Evolutionary conservation across 768 basidiomycete genomes (phyloP).

Genomic region (Lyophyllum shimeji): DNA sequence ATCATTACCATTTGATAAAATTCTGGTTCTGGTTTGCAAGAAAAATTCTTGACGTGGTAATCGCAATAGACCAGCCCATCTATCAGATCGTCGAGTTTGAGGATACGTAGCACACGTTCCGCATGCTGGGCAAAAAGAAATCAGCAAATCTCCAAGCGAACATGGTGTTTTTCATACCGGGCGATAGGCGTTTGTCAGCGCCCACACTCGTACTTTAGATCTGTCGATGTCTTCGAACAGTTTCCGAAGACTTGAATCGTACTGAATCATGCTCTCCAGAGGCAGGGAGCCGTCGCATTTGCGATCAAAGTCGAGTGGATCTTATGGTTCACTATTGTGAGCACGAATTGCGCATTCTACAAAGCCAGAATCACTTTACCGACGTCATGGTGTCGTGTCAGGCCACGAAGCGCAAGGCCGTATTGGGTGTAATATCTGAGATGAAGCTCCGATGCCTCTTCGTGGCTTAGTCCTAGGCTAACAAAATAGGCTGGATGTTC

Average conservation of each 20-base stretch:
- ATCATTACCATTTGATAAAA: slow-evolving; percentile 59
- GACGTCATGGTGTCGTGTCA: slow-evolving; percentile 73
- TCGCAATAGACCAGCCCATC: slow-evolving; percentile 81
- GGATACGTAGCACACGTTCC: slow-evolving; percentile 71
- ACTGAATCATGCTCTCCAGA: slow-evolving; percentile 74
- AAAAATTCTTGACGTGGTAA: slow-evolving; percentile 63
- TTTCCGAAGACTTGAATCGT: slow-evolving; percentile 57
- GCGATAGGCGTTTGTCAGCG: slow-evolving; percentile 81
- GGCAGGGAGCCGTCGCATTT: slow-evolving; percentile 85
- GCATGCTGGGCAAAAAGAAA: slow-evolving; percentile 59
- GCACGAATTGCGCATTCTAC: not conserved
- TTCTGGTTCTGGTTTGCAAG: slow-evolving; percentile 78
- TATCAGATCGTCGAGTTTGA: slow-evolving; percentile 69
- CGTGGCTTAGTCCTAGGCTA: slow-evolving; percentile 61
- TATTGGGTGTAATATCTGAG: slow-evolving; percentile 76
- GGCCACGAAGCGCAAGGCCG: slow-evolving; percentile 79
- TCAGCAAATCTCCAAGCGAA: not conserved
- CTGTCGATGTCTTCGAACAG: slow-evolving; percentile 80
- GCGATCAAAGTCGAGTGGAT: slow-evolving; percentile 81
- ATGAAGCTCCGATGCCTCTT: slow-evolving; percentile 70
- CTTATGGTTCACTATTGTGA: slow-evolving; percentile 26
- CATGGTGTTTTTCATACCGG: slow-evolving; percentile 42
- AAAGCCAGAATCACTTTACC: slow-evolving; percentile 41
- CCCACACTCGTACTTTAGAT: slow-evolving; percentile 79
- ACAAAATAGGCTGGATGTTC: slow-evolving; percentile 66